phyloP scores from a whole-genome alignment of 202 grass and related monocot genomes.

The Dendrocalamus latiflorus region DNA sequence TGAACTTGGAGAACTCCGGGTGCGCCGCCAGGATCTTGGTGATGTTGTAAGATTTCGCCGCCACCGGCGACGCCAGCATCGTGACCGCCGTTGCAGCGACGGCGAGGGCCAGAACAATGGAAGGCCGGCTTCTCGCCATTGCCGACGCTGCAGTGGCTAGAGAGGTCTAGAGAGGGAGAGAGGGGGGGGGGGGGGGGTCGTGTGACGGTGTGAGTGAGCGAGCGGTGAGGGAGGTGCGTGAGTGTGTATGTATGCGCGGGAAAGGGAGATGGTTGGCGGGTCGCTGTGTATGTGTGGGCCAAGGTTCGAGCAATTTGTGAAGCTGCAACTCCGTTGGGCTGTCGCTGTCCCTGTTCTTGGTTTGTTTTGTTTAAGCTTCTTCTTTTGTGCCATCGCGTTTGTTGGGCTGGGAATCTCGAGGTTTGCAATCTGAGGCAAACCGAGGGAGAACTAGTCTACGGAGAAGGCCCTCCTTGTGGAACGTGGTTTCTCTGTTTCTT shows the following conservation, averaged over 20 bases:
- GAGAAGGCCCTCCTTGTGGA: no score
- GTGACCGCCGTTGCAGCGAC: not conserved
- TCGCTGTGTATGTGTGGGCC: not conserved
- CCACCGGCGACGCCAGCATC: not conserved
- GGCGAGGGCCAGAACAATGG: not conserved
- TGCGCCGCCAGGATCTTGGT: slow-evolving; percentile 69
- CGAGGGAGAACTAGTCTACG: no score
- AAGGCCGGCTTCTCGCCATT: slow-evolving; percentile 13
- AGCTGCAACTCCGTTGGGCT: not conserved
- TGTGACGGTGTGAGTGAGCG: not conserved
- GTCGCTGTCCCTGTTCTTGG: not conserved
- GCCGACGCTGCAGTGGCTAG: not conserved
- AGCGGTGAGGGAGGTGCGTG: not conserved
- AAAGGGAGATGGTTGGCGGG: not conserved
- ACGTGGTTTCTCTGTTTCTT: no score
- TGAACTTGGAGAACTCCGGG: slow-evolving; percentile 70
- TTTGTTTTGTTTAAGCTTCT: not conserved
- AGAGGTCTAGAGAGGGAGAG: not conserved
- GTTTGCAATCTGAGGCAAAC: not conserved
- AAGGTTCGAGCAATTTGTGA: not conserved
- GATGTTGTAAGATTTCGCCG: slow-evolving; percentile 62
- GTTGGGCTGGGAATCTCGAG: not conserved
- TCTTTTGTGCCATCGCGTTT: not conserved
- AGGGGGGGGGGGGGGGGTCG: no score
- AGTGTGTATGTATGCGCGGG: slow-evolving; percentile 5